These are phyloP conservation scores for Madurella fahalii DNA, from an alignment of 2,329 filamentous ascomycete species.

Conservation along the genomic window DNA sequence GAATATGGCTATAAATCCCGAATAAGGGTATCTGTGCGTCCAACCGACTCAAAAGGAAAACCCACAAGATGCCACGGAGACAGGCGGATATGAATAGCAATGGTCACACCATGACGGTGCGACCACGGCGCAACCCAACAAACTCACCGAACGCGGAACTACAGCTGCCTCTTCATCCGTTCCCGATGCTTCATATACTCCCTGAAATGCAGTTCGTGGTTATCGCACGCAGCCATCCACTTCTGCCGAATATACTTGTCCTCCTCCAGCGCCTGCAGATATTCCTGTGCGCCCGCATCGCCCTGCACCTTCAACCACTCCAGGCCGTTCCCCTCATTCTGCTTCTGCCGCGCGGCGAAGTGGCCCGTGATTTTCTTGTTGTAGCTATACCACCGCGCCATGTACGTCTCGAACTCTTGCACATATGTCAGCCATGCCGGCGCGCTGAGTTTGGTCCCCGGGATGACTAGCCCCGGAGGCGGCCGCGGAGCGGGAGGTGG, in stretches of 20 bases:
- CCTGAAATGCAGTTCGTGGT: slow-evolving; percentile 56
- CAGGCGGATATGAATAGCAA: not conserved
- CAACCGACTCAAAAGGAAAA: not conserved
- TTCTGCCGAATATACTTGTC: slow-evolving; percentile 59
- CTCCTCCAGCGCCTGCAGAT: slow-evolving; percentile 57
- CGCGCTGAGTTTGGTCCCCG: slow-evolving; percentile 41
- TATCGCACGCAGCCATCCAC: slow-evolving; percentile 57
- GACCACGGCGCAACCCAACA: no score
- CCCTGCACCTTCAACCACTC: slow-evolving; percentile 42
- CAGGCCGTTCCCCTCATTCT: slow-evolving; percentile 40
- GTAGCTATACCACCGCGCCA: slow-evolving; percentile 48
- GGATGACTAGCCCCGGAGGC: slow-evolving; percentile 40
- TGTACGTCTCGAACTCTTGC: slow-evolving; percentile 50
- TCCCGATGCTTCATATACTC: slow-evolving; percentile 51
- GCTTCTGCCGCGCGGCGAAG: slow-evolving; percentile 48
- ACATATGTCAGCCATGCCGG: slow-evolving; percentile 49
- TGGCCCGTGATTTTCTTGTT: slow-evolving; percentile 53
- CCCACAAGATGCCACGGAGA: not conserved
- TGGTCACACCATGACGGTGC: no score
- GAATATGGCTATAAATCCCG: no score
- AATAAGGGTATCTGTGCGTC: not conserved
- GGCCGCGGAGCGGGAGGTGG: slow-evolving; percentile 48
- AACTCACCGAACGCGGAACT: not conserved
- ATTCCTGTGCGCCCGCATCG: slow-evolving; percentile 50
- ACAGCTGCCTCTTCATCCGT: slow-evolving; percentile 34